Evolutionary conservation across 306 rosid genomes (phyloP), one percentile per base, ranked within the genome.

Genomic region (Prunus kanzakura): DNA sequence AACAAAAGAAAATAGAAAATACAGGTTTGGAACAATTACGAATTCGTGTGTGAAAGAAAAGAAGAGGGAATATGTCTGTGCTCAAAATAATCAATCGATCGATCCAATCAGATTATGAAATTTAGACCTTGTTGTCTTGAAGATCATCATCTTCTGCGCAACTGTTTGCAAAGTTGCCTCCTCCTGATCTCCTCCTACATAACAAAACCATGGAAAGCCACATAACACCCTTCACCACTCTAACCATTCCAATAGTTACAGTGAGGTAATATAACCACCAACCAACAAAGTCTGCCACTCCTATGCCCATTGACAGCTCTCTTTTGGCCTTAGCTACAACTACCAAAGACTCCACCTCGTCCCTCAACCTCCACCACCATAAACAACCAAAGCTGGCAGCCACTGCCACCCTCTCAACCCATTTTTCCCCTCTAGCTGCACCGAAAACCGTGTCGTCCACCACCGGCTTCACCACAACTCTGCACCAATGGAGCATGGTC

Each of bases 331-430:
- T 93, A 5, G 80, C 82, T 83, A 89, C 84, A 69, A 87, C 76
- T 78, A 82, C 96, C 88, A 89, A 73, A 72, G 71, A 77, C 76
- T 90, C 96, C 6, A 89, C 88, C 72, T 92, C 96, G 22, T 84
- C 91, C 79, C 96, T 87, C 76, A 95, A 62, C 78, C 79, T 85
- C 98, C 92, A 92, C 87, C 91, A 95, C 98, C 98, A 95, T 35
- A 95, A 52, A 1, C 41, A 69, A 13, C 91, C 91, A 13, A 90
- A 78, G 81, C 93, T 79, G 8, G 68, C 80, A 0, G 91, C 93
- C 78, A 84, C 23, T 1, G 69, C 90, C 73, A 82, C 83, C 76
- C 81, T 85, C 58, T 85, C 96, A 19, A 66, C 68, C 96, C 91
- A 86, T 55, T 71, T 85, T 32, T 90, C 93, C 67, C 82, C 62